Evolutionary conservation across 768 basidiomycete species (phyloP), one percentile per base, ranked within the genome.

Genomic region (Hysterangium stoloniferum): DNA sequence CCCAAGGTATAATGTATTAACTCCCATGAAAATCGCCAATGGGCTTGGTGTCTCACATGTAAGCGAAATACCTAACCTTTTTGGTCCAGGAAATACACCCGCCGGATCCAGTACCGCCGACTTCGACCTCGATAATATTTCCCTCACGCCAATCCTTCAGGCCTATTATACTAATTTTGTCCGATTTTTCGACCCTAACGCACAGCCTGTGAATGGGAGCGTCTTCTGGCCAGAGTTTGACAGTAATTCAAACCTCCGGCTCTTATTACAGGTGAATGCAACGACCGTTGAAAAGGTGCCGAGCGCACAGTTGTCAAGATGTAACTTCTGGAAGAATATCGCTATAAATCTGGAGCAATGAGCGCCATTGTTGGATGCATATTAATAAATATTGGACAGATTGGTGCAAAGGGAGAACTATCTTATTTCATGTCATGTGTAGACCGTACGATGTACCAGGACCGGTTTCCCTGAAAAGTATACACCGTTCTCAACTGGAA

Each of bases 191-290:
- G 49, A 51, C 22, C 49, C 49, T 1, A 80, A 84, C 59, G 77
- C 73, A 54, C 80, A 84, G 67, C 81, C 80, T 80, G 46, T 59
- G 74, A 66, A 15, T 9, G 48, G 24, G n/a, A 53, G 52, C n/a
- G 45, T 53, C 11, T 53, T 42, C 46, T 48, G 52, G 47, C 45
- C 47, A 24, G 19, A 42, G 15, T 46, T 40, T 42, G 27, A 25
- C 34, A 19, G 31, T 4, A 7, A 20, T 15, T 19, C 47, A 12
- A 37, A 48, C n/a, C 25, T 40, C 27, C 37, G 47, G 22, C 27
- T 53, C 15, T 32, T 53, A n/a, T 22, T 53, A 40, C 45, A 53
- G 28, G 47, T 48, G 19, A 53, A 53, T 42, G 46, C 35, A 11
- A 53, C 52, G 12, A 35, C 17, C 13, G n/a, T 53, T 4, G 52